Evolutionary conservation across 2,329 filamentous ascomycete species (phyloP), one percentile per base, ranked within the genome.

Genomic region (Paramyrothecium sp.): DNA sequence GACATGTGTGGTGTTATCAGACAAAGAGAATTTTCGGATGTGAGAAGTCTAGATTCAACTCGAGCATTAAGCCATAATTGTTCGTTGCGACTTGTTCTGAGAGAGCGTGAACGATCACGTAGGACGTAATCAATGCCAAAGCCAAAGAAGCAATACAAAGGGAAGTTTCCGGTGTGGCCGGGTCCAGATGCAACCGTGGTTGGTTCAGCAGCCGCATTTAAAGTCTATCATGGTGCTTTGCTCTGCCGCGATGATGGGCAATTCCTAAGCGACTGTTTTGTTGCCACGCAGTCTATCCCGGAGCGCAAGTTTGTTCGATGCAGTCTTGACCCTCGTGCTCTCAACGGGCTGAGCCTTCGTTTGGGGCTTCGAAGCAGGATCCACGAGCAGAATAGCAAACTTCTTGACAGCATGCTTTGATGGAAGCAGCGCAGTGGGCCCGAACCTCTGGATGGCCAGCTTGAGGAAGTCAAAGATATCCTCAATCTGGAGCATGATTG

Each of bases 381-480:
- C 47, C 20, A 50, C 19, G 7, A 50, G 47, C 13, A 23, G 20
- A 5, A 21, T 13, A 50, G 47, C 47, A 50, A 50, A 50, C 13
- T 34, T 26, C 49, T 34, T 51, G 12, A 51, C 23, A n/a, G 49
- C 49, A 20, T 26, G 11, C 21, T 51, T 51, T 16, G 49, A 22
- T 12, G 22, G 22, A 30, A 30, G 21, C 16, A 51, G 21, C 16
- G 49, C 49, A 22, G 33, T 19, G 33, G 49, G 49, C 10, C 22
- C 53, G 55, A 63, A 16, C 21, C 55, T 58, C 26, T 7, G 26
- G n/a, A 17, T 26, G 1, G 4, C 16, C 2, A 53, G 4, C 22
- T 61, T 58, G 12, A 38, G 21, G 1, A 54, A 63, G 47, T 65
- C 61, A 12, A 63, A 59, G 5, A 65, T 17, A 13, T 3, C 33